Evolutionary conservation across 2,329 filamentous ascomycete species (phyloP), one percentile per base, ranked within the genome.

Genomic region (Diaporthe ilicicola): DNA sequence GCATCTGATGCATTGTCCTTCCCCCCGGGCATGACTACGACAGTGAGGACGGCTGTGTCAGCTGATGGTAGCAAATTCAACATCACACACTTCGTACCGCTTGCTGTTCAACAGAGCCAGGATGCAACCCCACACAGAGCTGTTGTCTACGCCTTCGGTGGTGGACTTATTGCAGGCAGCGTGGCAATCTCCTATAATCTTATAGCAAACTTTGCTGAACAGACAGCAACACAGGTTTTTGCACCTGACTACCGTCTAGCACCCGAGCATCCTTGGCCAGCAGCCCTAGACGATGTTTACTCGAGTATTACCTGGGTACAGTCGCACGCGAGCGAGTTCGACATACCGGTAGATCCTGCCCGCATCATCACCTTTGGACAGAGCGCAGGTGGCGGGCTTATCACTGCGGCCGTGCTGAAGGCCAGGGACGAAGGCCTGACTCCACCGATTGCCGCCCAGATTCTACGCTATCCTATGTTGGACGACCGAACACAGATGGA

Each of bases 201-300:
- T 24, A 73, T 77, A 12, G 73, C 74, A n/a, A 64, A 55, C 39
- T 69, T 74, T 29, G 75, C 74, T 1, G 34, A 64, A 42, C 54
- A 39, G 1, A 69, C 73, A 1, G 74, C 72, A 34, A 69, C 76
- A 3, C 72, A 74, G 69, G 61, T 76, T 53, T 78, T 74, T 42
- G 75, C 84, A 69, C 82, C 87, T 1, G 83, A 84, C 44, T 88
- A 88, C 75, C 78, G 84, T 0, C 79, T 87, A 15, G 84, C 84
- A 1, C 87, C 87, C 0, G 85, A 87, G 72, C 77, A 83, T 62
- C 79, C 79, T 9, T 86, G 84, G 70, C 86, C 86, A 0, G 77
- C 74, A 5, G 80, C 81, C 2, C 76, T 87, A 4, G 76, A 86
- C 48, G 86, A 88, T 75, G 62, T 72, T 19, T 77, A 76, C 44